These are phyloP conservation scores for Kuraishia molischiana DNA, from an alignment of 805 yeast species.

Conservation along the genomic window DNA sequence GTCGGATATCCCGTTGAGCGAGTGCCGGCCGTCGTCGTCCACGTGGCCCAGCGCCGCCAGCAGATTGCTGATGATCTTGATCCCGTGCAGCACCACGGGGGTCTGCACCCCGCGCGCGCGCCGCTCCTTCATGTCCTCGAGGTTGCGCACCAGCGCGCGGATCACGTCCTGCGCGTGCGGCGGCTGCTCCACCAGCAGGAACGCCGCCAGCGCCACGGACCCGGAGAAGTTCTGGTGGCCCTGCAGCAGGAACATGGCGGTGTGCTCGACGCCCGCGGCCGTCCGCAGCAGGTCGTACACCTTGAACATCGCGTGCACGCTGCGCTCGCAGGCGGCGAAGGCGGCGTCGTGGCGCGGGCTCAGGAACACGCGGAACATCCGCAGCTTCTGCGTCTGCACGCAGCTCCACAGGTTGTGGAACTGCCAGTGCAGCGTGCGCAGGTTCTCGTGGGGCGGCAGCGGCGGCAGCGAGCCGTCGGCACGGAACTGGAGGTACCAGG, in stretches of 20 bases:
- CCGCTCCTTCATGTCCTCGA: slow-evolving; percentile 4
- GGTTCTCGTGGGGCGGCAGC: neutral
- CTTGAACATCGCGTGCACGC: slow-evolving; percentile 15
- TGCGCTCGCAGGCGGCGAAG: slow-evolving; percentile 16
- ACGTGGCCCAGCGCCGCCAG: neutral
- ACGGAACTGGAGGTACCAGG: slow-evolving; percentile 8
- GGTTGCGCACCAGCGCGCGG: slow-evolving; percentile 1
- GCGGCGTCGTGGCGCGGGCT: slow-evolving; percentile 10
- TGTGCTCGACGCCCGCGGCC: slow-evolving; percentile 10
- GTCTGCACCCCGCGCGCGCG: slow-evolving; percentile 2
- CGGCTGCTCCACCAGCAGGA: slow-evolving; percentile 14
- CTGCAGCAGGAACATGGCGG: slow-evolving; percentile 18
- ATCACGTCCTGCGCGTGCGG: slow-evolving; percentile 4
- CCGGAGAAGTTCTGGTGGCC: slow-evolving; percentile 23
- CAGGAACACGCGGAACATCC: slow-evolving; percentile 9
- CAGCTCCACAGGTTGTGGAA: slow-evolving; percentile 11
- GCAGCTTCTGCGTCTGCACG: slow-evolving; percentile 11
- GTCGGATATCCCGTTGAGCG: slow-evolving; percentile 5
- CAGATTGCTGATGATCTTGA: slow-evolving; percentile 4
- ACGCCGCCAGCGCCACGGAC: slow-evolving; percentile 20
- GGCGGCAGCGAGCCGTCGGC: slow-evolving; percentile 9
- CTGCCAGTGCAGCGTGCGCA: slow-evolving; percentile 7
- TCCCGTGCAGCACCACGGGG: slow-evolving; percentile 6
- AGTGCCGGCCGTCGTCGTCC: neutral
- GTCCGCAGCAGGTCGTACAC: slow-evolving; percentile 17